A percentile compares a stretch with the other conserved stretches of the same genome.
phyloP scores from a whole-genome alignment of 2,329 filamentous ascomycete genomes.

The Thelonectria rubi region DNA sequence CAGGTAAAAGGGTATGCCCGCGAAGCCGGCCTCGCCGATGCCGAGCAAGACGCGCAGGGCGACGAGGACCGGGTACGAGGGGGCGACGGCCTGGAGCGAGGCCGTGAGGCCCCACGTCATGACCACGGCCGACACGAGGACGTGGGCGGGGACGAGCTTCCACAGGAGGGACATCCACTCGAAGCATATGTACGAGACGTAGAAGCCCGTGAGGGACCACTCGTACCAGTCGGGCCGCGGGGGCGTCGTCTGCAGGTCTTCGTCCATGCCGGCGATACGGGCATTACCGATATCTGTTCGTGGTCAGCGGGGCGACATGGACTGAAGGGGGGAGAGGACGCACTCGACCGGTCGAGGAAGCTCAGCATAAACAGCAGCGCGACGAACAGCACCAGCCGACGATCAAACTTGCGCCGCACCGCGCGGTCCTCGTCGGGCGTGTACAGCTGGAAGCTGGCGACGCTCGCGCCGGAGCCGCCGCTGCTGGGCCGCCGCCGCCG shows the following conservation, averaged over 20 bases:
- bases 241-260: conserved; percentile 63
- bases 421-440: conserved; percentile 74
- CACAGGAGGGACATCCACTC: conserved; percentile 73
- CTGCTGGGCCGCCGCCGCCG: conserved; percentile 40
- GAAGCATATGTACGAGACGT: conserved; percentile 69
- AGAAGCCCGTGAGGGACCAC: conserved; percentile 70
- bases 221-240: conserved; percentile 61
- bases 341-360: conserved; percentile 88
- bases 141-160: conserved; percentile 67
- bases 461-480: conserved; percentile 37
- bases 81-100: conserved; percentile 74
- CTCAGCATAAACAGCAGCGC: conserved; percentile 84
- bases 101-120: conserved; percentile 82
- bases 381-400: conserved; percentile 80
- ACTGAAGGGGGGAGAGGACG: conserved; percentile 41
- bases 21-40: conserved; percentile 72
- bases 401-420: conserved; percentile 80
- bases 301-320: neutral
- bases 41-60: conserved; percentile 65
- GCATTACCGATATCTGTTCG: conserved; percentile 68
- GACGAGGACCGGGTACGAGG: conserved; percentile 69
- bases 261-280: conserved; percentile 70
- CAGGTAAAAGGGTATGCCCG: conserved; percentile 70
- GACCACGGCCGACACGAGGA: conserved; percentile 70
- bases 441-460: conserved; percentile 54